These are phyloP conservation scores for Adansonia madagascariensis DNA, from an alignment of 441 rosid species.

Conservation along the genomic window DNA sequence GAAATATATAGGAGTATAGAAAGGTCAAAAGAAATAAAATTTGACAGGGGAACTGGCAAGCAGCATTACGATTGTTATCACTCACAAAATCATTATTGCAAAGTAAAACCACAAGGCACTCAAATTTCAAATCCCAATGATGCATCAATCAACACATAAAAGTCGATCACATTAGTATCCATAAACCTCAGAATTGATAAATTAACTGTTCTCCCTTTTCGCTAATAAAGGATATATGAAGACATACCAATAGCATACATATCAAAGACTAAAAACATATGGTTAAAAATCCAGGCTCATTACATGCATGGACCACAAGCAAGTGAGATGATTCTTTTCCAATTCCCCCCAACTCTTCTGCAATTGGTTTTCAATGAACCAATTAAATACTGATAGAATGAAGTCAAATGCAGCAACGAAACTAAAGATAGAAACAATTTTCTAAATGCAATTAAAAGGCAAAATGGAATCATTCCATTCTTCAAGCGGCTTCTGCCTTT, in stretches of 20 bases:
- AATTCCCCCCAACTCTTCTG: neutral
- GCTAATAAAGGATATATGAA: neutral
- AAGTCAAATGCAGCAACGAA: slow-evolving; percentile 16
- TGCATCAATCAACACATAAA: neutral
- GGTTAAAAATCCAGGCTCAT: neutral
- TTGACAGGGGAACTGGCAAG: neutral
- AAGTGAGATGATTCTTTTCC: slow-evolving; percentile 8
- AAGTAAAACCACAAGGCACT: slow-evolving; percentile 5
- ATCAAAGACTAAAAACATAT: slow-evolving; percentile 8
- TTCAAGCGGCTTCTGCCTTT: neutral
- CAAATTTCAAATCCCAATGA: neutral
- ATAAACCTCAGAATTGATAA: neutral
- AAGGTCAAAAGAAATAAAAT: neutral
- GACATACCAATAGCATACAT: slow-evolving; percentile 11
- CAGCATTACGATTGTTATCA: neutral
- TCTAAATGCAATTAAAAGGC: slow-evolving; percentile 8
- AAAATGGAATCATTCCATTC: slow-evolving; percentile 17
- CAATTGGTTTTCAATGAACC: neutral
- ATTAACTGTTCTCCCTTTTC: neutral
- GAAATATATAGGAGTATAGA: neutral
- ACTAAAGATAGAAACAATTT: slow-evolving; percentile 1
- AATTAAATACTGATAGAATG: slow-evolving; percentile 6
- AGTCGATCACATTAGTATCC: neutral
- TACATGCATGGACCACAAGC: slow-evolving; percentile 25
- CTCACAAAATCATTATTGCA: neutral